Evolutionary conservation across 83 land plant species (phyloP).

Genomic region (Picea abies): DNA sequence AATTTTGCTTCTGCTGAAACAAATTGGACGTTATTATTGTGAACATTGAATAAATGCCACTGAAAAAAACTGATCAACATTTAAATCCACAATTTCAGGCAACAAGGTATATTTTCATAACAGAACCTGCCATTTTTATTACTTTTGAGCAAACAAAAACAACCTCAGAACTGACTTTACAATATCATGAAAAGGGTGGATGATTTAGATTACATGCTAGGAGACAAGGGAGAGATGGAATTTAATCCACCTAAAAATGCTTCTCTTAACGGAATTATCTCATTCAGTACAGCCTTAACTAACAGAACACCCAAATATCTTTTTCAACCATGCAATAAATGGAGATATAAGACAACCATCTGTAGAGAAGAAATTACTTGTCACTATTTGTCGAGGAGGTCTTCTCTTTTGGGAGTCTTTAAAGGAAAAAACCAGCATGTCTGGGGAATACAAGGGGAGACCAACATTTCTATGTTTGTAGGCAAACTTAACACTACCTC

Average conservation of each 20-base stretch:
- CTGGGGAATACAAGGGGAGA: not conserved
- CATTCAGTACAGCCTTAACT: not conserved
- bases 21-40: too few relatives aligned
- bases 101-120: not conserved
- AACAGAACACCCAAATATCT: not conserved
- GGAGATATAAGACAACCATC: not conserved
- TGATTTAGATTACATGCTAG: not conserved
- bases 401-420: too few relatives aligned
- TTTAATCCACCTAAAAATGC: not conserved
- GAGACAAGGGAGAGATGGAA: not conserved
- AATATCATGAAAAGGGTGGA: not conserved
- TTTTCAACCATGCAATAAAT: slow-evolving; percentile 1
- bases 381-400: not conserved
- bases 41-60: too few relatives aligned
- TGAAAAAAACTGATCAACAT: not conserved
- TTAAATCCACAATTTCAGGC: not conserved
- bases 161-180: not conserved
- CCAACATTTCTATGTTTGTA: not conserved
- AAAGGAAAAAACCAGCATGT: not conserved
- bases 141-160: not conserved
- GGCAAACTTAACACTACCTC: not conserved
- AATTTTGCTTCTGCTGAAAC: too few relatives aligned
- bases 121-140: not conserved
- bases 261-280: not conserved
- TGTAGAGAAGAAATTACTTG: not conserved